phyloP scores from a whole-genome alignment of 805 yeast genomes.

The Nakazawaea ernobii region DNA sequence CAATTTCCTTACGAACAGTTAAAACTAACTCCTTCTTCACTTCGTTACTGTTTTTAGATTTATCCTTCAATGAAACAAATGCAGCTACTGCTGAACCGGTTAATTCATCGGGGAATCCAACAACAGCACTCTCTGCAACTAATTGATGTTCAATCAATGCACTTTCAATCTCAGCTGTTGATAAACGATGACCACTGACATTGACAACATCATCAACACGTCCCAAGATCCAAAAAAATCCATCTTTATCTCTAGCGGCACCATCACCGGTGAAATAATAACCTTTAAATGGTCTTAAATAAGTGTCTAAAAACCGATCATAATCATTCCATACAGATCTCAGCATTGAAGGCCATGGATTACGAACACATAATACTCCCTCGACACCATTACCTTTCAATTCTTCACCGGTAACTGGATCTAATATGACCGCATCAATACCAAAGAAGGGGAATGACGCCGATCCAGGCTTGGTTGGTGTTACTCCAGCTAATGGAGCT shows the following conservation, averaged over 20 bases:
- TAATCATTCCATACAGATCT: conserved; percentile 79
- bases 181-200: conserved; percentile 79
- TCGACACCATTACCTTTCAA: conserved; percentile 64
- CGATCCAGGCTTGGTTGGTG: conserved; percentile 81
- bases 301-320: conserved; percentile 72
- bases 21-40: conserved; percentile 59
- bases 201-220: conserved; percentile 87
- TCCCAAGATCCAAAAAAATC: conserved; percentile 81
- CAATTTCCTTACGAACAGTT: conserved; percentile 73
- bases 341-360: conserved; percentile 83
- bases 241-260: conserved; percentile 80
- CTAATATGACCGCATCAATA: conserved; percentile 65
- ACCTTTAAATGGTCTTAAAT: conserved; percentile 75
- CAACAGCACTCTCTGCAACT: conserved; percentile 78
- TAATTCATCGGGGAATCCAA: conserved; percentile 75
- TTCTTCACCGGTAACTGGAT: conserved; percentile 70
- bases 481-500: conserved; percentile 69
- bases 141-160: conserved; percentile 66
- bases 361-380: conserved; percentile 71
- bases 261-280: conserved; percentile 87
- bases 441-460: conserved; percentile 86
- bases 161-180: conserved; percentile 88
- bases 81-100: conserved; percentile 88
- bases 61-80: conserved; percentile 66
- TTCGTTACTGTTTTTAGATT: conserved; percentile 41